Evolutionary conservation across 129 eudicot species (phyloP).

Genomic region (Chrysanthemum seticuspe): DNA sequence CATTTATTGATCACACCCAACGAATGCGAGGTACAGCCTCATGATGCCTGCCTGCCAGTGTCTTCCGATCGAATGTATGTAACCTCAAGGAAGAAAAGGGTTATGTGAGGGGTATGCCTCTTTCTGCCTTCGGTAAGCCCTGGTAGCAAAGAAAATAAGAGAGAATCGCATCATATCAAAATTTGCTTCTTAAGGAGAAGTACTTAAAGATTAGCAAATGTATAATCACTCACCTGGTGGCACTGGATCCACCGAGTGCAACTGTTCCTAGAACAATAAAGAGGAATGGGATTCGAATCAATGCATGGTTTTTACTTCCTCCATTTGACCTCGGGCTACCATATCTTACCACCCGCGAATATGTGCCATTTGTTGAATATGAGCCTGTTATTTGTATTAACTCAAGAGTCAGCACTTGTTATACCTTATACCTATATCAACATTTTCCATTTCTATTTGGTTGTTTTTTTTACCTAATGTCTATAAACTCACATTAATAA

Average conservation of each 20-base stretch:
- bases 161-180: neutral
- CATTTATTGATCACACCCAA: conserved; percentile 3
- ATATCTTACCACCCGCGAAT: conserved; percentile 65
- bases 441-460: conserved; percentile 3
- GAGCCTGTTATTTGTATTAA: conserved; percentile 28
- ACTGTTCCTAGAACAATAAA: conserved; percentile 66
- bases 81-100: conserved; percentile 62
- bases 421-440: neutral
- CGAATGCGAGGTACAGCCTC: neutral
- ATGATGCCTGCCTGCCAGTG: neutral
- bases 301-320: conserved; percentile 51
- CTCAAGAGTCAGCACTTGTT: conserved; percentile 2
- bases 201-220: neutral
- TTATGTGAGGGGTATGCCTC: conserved; percentile 67
- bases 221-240: conserved; percentile 47
- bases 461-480: neutral
- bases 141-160: conserved; percentile 21
- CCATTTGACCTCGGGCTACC: conserved; percentile 61
- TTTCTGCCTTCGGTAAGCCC: conserved; percentile 73
- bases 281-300: conserved; percentile 67
- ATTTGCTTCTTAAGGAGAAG: neutral
- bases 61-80: neutral
- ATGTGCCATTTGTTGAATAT: conserved; percentile 40
- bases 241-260: conserved; percentile 80
- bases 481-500: neutral